Conservation (phyloP, 805 yeast genomes). For the Pichia rugopelliculosa region DNA sequence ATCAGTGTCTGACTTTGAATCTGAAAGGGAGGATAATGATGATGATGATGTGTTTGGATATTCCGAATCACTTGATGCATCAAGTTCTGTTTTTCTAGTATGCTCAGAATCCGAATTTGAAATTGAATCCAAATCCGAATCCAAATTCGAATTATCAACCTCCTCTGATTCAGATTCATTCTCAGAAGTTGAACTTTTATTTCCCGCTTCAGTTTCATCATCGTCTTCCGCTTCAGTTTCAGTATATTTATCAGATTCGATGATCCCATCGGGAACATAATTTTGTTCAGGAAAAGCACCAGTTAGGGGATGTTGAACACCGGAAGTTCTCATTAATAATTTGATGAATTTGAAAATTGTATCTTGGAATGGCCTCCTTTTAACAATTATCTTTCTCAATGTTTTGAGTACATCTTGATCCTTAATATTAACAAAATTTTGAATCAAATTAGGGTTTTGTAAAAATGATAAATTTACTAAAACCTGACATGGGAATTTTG, state of each 20-base stretch:
- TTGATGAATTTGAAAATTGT: conserved; percentile 4
- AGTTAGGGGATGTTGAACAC: conserved; percentile 6
- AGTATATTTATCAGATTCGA: not conserved
- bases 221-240: not conserved
- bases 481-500: not conserved
- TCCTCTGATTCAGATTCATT: not conserved
- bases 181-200: not conserved
- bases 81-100: not conserved
- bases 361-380: conserved; percentile 2
- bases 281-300: conserved; percentile 10
- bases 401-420: not conserved
- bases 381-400: not conserved
- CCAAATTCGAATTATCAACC: not conserved
- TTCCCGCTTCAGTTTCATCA: not conserved
- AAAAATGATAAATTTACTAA: conserved; percentile 3
- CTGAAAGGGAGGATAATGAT: not conserved
- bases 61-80: not conserved
- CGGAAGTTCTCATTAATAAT: conserved; percentile 8
- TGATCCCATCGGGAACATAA: conserved; percentile 6
- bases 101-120: not conserved
- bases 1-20: not conserved
- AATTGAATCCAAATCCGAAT: not conserved
- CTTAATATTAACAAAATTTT: not conserved
- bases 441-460: conserved; percentile 2
- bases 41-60: not conserved